Percentiles rank a stretch among this genome's conserved stretches.
Conservation (phyloP, 1,284 basidiomycete species). For the Takashimella tepidaria region DNA sequence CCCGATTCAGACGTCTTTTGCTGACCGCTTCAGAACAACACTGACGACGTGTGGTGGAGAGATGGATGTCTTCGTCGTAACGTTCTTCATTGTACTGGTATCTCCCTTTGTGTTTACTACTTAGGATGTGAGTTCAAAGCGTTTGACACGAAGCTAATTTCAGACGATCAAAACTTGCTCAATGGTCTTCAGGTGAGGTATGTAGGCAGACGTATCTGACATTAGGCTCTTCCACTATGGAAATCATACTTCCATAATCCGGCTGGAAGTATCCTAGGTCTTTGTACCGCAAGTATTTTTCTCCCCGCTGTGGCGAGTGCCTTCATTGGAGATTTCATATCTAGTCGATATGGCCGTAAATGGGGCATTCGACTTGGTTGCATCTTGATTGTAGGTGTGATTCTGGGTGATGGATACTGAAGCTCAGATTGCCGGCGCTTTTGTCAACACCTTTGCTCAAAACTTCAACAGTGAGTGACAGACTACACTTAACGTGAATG, state of each 20-base stretch:
- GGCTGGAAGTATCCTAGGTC: slow-evolving; percentile 19
- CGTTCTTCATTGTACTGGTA: slow-evolving; percentile 12
- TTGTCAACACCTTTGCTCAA: slow-evolving; percentile 16
- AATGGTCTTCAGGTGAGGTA: slow-evolving; percentile 20
- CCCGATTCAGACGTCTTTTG: background rate
- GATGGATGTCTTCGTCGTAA: slow-evolving; percentile 15
- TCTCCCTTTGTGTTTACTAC: slow-evolving; percentile 16
- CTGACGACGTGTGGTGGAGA: slow-evolving; percentile 11
- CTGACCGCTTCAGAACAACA: slow-evolving; percentile 11
- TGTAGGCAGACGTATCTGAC: slow-evolving; percentile 14
- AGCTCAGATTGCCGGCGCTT: slow-evolving; percentile 9
- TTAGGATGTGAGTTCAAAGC: slow-evolving; percentile 10
- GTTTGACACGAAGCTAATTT: no score
- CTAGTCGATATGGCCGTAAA: slow-evolving; percentile 17
- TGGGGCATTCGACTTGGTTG: slow-evolving; percentile 24
- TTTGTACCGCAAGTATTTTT: slow-evolving; percentile 24
- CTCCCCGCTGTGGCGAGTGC: slow-evolving; percentile 24
- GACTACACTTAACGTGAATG: slow-evolving; percentile 1
- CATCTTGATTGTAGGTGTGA: slow-evolving; percentile 13
- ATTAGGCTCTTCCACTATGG: slow-evolving; percentile 21
- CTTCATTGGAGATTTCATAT: slow-evolving; percentile 21
- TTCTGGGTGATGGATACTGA: slow-evolving; percentile 3
- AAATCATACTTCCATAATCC: slow-evolving; percentile 26
- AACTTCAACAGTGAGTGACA: slow-evolving; percentile 6
- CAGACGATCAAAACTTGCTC: slow-evolving; percentile 24